Conservation (phyloP, 2,329 filamentous ascomycete species). For the Venturia nashicola region DNA sequence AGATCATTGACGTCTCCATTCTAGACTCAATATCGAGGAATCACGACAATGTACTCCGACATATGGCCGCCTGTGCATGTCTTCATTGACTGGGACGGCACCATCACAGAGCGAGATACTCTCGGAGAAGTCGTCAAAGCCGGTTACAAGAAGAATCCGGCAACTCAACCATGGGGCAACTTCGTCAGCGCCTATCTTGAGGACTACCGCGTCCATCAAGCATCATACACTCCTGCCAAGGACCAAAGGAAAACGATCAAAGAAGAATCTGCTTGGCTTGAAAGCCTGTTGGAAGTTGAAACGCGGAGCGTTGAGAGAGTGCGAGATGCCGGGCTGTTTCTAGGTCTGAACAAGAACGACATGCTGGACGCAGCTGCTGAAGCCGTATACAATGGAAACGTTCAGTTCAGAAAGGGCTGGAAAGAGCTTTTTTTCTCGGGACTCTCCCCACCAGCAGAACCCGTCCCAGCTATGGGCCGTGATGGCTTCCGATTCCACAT, state of each 20-base stretch:
- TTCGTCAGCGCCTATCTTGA: constrained; percentile 28
- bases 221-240: constrained; percentile 17
- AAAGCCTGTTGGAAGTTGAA: constrained; percentile 26
- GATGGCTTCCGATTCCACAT: constrained; percentile 1
- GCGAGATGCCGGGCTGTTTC: constrained; percentile 26
- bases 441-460: constrained; percentile 12
- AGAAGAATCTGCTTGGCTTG: constrained; percentile 27
- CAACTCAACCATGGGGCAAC: constrained; percentile 19
- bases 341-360: constrained; percentile 21
- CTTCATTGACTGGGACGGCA: constrained; percentile 37
- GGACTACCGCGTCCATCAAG: constrained; percentile 26
- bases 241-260: constrained; percentile 18
- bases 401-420: constrained; percentile 27
- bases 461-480: not conserved
- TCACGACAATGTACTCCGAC: not conserved
- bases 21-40: not conserved
- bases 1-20: not conserved
- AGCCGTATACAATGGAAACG: constrained; percentile 18
- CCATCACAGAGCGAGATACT: constrained; percentile 32
- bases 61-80: constrained; percentile 17
- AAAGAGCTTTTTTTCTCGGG: constrained; percentile 16
- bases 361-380: constrained; percentile 17
- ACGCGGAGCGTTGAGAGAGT: constrained; percentile 28
- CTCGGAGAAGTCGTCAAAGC: constrained; percentile 30
- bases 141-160: constrained; percentile 15